Evolutionary conservation across 2,329 filamentous ascomycete genomes (phyloP), one percentile per base, ranked within the genome.

Genomic region (Aspergillus unguis): DNA sequence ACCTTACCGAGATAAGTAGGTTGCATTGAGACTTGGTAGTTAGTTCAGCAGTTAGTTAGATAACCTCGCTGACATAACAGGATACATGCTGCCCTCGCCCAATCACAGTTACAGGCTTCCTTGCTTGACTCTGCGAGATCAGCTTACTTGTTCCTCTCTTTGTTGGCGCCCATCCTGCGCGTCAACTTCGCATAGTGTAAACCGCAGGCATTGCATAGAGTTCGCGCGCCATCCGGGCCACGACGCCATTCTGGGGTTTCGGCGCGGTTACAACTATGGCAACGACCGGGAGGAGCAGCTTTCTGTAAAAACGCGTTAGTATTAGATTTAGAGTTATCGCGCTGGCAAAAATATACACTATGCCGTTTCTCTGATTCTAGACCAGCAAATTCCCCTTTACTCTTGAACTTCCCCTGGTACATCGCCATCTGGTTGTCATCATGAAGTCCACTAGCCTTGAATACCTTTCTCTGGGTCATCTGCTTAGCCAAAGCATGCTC

Each of bases 241-340:
- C 94, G 85, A 67, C 94, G 84, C 94, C 94, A 99, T 80, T 99
- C 94, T 6, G 94, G 94, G 4, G 94, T 97, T 74, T 99, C 94
- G 57, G 95, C 91, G 68, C 94, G 84, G 71, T 96, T 96, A 77
- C 94, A 99, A 72, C 92, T 97, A 73, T 97, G 94, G 73, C 94
- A 97, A 75, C 92, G 83, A 40, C 94, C 94, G 50, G 94, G 92
- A 60, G 91, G 92, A 65, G 94, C 94, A 62, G 92, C 92, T 68
- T 94, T 89, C 91, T 96, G 66, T 65, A 58, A 23, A n/a, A n/a
- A n/a, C n/a, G n/a, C n/a, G n/a, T n/a, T 66, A 75, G 71, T 57
- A 58, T 62, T 52, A 46, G 48, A 44, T 26, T 32, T 50, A 9
- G 28, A 33, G 51, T 49, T n/a, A n/a, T n/a, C n/a, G n/a, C n/a